phyloP scores from a whole-genome alignment of 352 stramenopile genomes.

The Thraustochytrium striatum region DNA sequence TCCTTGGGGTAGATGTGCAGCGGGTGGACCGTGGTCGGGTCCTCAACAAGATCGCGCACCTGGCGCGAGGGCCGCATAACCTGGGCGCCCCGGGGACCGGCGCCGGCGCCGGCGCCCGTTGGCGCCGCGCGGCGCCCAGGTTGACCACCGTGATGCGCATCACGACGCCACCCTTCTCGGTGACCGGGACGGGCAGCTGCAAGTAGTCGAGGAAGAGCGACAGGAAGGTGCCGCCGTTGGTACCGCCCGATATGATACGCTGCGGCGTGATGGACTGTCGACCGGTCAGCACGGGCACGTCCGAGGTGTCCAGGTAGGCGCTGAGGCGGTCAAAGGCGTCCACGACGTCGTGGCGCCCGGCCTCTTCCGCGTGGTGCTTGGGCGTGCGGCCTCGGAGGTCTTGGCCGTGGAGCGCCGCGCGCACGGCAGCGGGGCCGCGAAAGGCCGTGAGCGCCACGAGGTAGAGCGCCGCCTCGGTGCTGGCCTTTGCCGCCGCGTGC shows the following conservation, averaged over 20 bases:
- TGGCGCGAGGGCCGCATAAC: neutral
- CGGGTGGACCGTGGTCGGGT: neutral
- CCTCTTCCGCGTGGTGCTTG: neutral
- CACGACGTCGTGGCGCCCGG: neutral
- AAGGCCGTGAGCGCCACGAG: conserved; percentile 24
- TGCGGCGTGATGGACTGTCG: conserved; percentile 10
- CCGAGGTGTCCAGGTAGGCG: neutral
- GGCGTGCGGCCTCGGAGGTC: conserved; percentile 19
- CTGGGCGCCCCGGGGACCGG: neutral
- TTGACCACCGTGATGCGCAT: conserved; percentile 10
- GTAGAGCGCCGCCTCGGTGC: conserved; percentile 8
- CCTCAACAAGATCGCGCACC: conserved; percentile 22
- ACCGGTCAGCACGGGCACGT: neutral
- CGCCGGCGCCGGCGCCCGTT: neutral
- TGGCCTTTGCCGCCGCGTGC: neutral
- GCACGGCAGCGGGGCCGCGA: conserved; percentile 8
- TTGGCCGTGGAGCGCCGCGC: neutral
- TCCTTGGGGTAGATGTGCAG: neutral
- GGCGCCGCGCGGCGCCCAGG: neutral
- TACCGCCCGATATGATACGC: neutral
- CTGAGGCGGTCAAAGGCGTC: neutral
- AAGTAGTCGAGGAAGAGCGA: conserved; percentile 27
- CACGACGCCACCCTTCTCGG: neutral
- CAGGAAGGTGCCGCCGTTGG: conserved; percentile 21
- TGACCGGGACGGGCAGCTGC: neutral